phyloP scores from a whole-genome alignment of 2,329 filamentous ascomycete species.

The Sarocladium kiliense region DNA sequence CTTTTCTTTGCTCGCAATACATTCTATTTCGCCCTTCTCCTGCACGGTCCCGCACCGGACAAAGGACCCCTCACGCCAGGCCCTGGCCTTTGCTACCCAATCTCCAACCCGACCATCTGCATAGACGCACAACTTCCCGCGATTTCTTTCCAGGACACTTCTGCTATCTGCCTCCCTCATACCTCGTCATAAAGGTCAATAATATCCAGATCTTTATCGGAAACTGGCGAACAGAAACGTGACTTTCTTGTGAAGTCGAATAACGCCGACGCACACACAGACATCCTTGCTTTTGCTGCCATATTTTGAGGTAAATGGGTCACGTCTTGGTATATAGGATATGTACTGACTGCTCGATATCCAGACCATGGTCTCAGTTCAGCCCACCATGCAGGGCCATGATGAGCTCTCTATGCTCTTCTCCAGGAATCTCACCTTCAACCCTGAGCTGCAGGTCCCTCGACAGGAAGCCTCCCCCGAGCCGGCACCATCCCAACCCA shows the following conservation, averaged over 20 bases:
- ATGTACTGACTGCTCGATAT: neutral
- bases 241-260: no score
- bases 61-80: constrained; percentile 5
- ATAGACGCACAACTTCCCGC: constrained; percentile 1
- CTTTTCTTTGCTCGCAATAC: neutral
- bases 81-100: constrained; percentile 8
- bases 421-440: constrained; percentile 66
- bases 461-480: constrained; percentile 22
- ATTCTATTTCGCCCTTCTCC: neutral
- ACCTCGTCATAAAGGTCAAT: neutral
- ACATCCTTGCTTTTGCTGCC: neutral
- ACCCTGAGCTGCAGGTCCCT: constrained; percentile 30
- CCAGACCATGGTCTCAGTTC: constrained; percentile 33
- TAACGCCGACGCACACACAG: neutral
- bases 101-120: constrained; percentile 4
- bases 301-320: neutral
- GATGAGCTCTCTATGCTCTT: constrained; percentile 82
- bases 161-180: neutral
- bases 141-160: neutral
- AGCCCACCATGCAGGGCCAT: constrained; percentile 55
- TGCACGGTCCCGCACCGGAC: constrained; percentile 8
- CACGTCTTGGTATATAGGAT: neutral
- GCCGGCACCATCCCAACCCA: constrained; percentile 33
- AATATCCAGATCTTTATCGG: neutral
- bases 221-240: no score